Conservation (phyloP, 805 yeast species). For the Kuraishia borneana region DNA sequence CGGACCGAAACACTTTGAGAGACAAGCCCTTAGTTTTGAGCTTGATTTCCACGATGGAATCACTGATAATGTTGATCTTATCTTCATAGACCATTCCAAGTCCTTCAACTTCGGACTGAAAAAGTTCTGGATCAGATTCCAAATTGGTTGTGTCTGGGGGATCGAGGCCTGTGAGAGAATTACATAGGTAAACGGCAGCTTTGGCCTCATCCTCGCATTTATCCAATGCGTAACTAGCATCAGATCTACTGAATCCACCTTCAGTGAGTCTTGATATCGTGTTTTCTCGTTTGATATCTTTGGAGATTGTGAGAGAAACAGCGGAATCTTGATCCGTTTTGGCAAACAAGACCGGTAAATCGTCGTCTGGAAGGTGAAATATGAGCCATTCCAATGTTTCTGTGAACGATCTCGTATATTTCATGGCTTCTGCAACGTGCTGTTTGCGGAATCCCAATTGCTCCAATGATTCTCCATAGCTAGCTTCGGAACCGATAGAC, state of each 20-base stretch:
- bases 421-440: slow-evolving; percentile 65
- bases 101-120: slow-evolving; percentile 73
- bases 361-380: slow-evolving; percentile 91
- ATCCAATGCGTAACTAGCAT: slow-evolving; percentile 39
- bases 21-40: slow-evolving; percentile 21
- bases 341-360: slow-evolving; percentile 58
- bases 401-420: slow-evolving; percentile 37
- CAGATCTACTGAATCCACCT: slow-evolving; percentile 63
- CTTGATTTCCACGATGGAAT: slow-evolving; percentile 20
- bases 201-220: slow-evolving; percentile 30
- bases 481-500: slow-evolving; percentile 16
- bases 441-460: slow-evolving; percentile 55
- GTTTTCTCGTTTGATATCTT: slow-evolving; percentile 43
- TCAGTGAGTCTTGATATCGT: slow-evolving; percentile 44
- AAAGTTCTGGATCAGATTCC: slow-evolving; percentile 30
- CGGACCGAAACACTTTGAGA: slow-evolving; percentile 31
- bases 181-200: slow-evolving; percentile 41
- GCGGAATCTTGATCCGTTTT: slow-evolving; percentile 47
- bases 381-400: slow-evolving; percentile 66
- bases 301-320: slow-evolving; percentile 42
- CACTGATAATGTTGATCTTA: slow-evolving; percentile 19
- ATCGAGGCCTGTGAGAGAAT: slow-evolving; percentile 17
- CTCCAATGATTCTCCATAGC: slow-evolving; percentile 8
- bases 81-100: slow-evolving; percentile 50
- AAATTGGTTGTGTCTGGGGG: slow-evolving; percentile 4